A percentile compares a stretch with the other conserved stretches of the same genome.
Evolutionary conservation across 148 eudicot species (phyloP).

Genomic region (Cornus kousa): DNA sequence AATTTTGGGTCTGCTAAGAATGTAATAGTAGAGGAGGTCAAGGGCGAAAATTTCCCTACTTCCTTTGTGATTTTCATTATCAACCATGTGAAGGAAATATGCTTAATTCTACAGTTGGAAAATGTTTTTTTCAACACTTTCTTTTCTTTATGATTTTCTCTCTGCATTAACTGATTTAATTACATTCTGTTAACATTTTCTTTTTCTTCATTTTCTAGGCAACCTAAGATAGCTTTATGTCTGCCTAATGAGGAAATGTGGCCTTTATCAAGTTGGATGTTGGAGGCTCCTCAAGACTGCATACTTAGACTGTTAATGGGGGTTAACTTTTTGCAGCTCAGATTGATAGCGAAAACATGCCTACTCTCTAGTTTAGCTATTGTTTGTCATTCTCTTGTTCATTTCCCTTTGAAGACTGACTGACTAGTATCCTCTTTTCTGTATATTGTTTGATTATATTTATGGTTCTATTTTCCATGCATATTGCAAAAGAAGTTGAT

Average conservation of each 20-base stretch:
- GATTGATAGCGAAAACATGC: background rate
- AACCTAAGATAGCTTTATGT: background rate
- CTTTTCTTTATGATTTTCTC: background rate
- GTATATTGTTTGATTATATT: conserved; percentile 4
- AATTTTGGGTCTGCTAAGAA: background rate
- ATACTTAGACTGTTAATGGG: background rate
- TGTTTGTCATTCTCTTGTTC: background rate
- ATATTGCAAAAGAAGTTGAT: background rate
- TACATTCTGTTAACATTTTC: background rate
- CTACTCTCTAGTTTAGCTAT: background rate
- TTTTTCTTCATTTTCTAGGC: conserved; percentile 5
- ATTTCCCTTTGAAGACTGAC: background rate
- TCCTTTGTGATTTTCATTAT: background rate
- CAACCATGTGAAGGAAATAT: background rate
- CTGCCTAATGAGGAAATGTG: background rate
- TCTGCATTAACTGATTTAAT: background rate
- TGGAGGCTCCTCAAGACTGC: background rate
- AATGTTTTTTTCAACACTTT: background rate
- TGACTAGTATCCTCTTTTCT: background rate
- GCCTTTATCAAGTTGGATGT: background rate
- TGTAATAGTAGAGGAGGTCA: background rate
- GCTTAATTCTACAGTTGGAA: background rate
- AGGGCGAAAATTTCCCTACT: background rate
- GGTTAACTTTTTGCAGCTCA: background rate
- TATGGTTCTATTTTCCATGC: background rate